A percentile compares a stretch with the other conserved stretches of the same genome.
Conservation (phyloP, 352 stramenopile species). For the Pythium rhizo-oryzae region DNA sequence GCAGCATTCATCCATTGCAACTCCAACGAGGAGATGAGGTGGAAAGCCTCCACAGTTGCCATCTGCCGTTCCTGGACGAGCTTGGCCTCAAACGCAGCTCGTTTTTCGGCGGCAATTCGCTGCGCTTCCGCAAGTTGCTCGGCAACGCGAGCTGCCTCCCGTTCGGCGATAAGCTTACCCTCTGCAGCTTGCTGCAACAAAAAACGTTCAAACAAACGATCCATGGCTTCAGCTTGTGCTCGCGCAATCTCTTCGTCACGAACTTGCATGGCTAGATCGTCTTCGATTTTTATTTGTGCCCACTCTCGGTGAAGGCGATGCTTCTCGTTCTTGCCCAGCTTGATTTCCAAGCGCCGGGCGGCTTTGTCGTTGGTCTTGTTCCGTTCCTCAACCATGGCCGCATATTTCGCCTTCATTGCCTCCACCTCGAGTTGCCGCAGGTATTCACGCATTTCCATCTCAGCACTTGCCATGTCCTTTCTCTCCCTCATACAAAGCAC, state of each 20-base stretch:
- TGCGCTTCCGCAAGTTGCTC: constrained; percentile 56
- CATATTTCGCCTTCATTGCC: constrained; percentile 76
- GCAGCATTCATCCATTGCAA: constrained; percentile 55
- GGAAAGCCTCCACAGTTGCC: constrained; percentile 57
- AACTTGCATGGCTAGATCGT: constrained; percentile 61
- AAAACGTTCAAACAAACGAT: constrained; percentile 65
- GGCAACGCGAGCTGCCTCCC: constrained; percentile 44
- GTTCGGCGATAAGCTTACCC: constrained; percentile 47
- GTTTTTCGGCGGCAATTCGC: constrained; percentile 44
- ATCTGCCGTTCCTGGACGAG: constrained; percentile 72
- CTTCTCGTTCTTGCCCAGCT: constrained; percentile 78
- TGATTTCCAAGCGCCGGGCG: constrained; percentile 74
- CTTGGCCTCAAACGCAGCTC: constrained; percentile 50
- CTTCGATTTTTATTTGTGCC: constrained; percentile 63
- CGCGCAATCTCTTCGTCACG: constrained; percentile 51
- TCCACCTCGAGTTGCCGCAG: constrained; percentile 64
- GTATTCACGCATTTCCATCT: constrained; percentile 76
- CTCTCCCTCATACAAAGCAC: constrained; percentile 59
- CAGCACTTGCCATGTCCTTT: constrained; percentile 62
- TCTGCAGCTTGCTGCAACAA: constrained; percentile 60
- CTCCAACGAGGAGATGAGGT: constrained; percentile 36
- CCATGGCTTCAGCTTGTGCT: constrained; percentile 44
- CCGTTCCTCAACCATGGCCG: constrained; percentile 63
- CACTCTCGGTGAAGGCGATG: constrained; percentile 75
- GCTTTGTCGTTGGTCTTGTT: constrained; percentile 67